These are phyloP conservation scores for Peronospora destructor DNA, from an alignment of 352 stramenopile genomes.

Conservation along the genomic window DNA sequence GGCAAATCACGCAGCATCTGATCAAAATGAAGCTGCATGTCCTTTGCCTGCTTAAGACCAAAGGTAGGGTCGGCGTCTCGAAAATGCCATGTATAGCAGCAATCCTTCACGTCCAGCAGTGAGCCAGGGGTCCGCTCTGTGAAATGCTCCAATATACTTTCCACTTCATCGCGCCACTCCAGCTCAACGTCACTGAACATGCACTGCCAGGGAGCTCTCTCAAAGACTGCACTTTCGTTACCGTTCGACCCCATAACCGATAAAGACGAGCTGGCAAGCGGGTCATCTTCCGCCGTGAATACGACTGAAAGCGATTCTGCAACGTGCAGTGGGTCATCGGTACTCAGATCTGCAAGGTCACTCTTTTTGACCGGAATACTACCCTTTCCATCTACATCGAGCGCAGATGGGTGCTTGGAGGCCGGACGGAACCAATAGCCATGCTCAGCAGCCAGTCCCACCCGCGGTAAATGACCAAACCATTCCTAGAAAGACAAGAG, in stretches of 20 bases:
- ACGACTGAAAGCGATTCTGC: slow-evolving; percentile 2
- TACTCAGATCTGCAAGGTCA: slow-evolving; percentile 7
- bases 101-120: slow-evolving; percentile 80
- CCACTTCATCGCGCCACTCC: slow-evolving; percentile 70
- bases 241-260: slow-evolving; percentile 5
- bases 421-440: slow-evolving; percentile 77
- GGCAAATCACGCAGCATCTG: slow-evolving; percentile 83
- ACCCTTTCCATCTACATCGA: slow-evolving; percentile 9
- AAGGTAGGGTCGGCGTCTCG: slow-evolving; percentile 80
- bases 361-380: slow-evolving; percentile 1
- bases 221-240: slow-evolving; percentile 8
- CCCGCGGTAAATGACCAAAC: slow-evolving; percentile 71
- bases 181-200: slow-evolving; percentile 79
- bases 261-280: slow-evolving; percentile 17
- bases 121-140: slow-evolving; percentile 84
- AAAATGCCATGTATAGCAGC: slow-evolving; percentile 86
- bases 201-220: slow-evolving; percentile 64
- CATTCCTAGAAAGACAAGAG: slow-evolving; percentile 43
- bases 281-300: slow-evolving; percentile 15
- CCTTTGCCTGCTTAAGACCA: slow-evolving; percentile 81
- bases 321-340: slow-evolving; percentile 11
- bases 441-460: slow-evolving; percentile 72
- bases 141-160: slow-evolving; percentile 82
- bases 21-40: slow-evolving; percentile 86
- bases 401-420: slow-evolving; percentile 39